These are phyloP conservation scores for Trichoderma oligosporum DNA, from an alignment of 2,329 filamentous ascomycete genomes.

Conservation along the genomic window DNA sequence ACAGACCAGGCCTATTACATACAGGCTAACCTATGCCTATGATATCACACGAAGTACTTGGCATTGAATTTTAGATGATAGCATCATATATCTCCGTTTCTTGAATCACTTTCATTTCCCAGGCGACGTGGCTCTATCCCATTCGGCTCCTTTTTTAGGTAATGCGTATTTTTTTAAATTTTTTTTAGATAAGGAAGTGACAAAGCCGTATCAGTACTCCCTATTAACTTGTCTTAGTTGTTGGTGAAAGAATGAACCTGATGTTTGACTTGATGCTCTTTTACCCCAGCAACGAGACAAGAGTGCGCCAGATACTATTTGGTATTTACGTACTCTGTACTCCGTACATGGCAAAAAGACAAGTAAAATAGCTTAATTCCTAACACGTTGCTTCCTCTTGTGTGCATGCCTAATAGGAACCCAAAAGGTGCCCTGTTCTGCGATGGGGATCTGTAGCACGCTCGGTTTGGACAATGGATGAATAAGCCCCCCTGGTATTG, in stretches of 20 bases:
- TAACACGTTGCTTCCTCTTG: constrained; percentile 1
- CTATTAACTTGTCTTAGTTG: constrained; percentile 14
- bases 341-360: not conserved
- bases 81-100: not conserved
- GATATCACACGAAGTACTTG: not conserved
- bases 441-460: not conserved
- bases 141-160: not conserved
- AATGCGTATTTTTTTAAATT: not conserved
- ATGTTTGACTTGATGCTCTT: not conserved
- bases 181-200: not conserved
- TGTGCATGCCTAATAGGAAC: not conserved
- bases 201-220: not conserved
- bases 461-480: constrained; percentile 15
- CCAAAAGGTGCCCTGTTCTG: not conserved
- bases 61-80: not conserved
- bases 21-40: too few relatives aligned
- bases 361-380: not conserved
- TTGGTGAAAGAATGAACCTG: not conserved
- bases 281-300: constrained; percentile 14
- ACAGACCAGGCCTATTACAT: not conserved
- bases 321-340: too few relatives aligned
- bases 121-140: constrained; percentile 6
- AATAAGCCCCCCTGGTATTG: not conserved
- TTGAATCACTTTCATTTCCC: not conserved
- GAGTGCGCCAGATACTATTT: constrained; percentile 2